Base-by-base conservation (phyloP, 2,329 filamentous ascomycete species). In the Hypoxylon sp. region DNA sequence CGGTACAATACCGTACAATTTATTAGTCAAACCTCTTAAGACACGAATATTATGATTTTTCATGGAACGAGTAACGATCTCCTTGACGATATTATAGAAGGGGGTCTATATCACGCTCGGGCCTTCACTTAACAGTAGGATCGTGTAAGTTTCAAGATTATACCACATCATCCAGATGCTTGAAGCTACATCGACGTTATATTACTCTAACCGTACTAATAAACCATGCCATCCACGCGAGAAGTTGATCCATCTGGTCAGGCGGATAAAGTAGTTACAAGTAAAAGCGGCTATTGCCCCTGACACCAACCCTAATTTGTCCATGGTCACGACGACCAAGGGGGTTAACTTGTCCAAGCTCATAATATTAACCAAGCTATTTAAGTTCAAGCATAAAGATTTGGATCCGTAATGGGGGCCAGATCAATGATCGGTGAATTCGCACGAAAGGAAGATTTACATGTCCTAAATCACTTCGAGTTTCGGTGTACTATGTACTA, bases 111-210 rank as follows among this genome's bases (percentile, higher is more conserved):
- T 59, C 58, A 64, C 63, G 63, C 59, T 58, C 54, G 39, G 60
- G 52, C 63, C 26, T 33, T 46, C 29, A 55, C 26, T 24, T 33
- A 57, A 42, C 14, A 17, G 48, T 63, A 65, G 65, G 54, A 63
- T 70, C 58, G 58, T 57, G 52, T 67, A 60, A 57, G 70, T 72
- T 72, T 71, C 68, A 71, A 68, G 47, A 65, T n/a, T 47, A 55
- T 19, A 56, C 58, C 51, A 57, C 53, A 59, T 51, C 61, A 66
- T 55, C 63, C 55, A 55, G 53, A 54, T 50, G 46, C 46, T 65
- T 70, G 70, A 74, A 71, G 72, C 72, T 44, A 64, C 57, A 65
- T 46, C 57, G 65, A 69, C 54, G 69, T 67, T 67, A 69, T 65
- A 70, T 58, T 52, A 42, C 57, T 19, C 54, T 66, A 50, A 31